These are phyloP conservation scores for Viola pubescens DNA, from an alignment of 441 rosid species.

Conservation along the genomic window DNA sequence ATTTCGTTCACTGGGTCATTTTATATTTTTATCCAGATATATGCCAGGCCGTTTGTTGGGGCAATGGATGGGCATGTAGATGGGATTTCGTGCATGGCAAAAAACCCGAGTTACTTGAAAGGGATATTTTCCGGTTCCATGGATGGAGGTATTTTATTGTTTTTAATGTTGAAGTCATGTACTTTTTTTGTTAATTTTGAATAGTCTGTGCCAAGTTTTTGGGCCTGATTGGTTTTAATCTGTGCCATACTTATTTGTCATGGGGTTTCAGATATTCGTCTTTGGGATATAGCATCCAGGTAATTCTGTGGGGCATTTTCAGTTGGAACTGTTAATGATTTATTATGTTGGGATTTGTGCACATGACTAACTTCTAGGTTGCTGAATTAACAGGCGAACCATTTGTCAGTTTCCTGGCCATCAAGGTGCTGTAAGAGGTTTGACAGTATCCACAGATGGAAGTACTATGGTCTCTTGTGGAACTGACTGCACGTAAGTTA, in stretches of 20 bases:
- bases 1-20: not conserved
- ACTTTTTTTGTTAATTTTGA: not conserved
- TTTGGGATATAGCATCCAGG: constrained; percentile 94
- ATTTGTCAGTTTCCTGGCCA: constrained; percentile 90
- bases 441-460: constrained; percentile 86
- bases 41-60: constrained; percentile 84
- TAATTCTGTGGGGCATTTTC: constrained; percentile 17
- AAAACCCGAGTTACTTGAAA: constrained; percentile 81
- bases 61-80: constrained; percentile 96
- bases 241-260: not conserved
- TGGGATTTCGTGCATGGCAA: constrained; percentile 87
- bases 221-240: not conserved
- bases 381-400: constrained; percentile 52
- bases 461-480: constrained; percentile 73
- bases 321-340: not conserved
- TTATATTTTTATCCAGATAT: constrained; percentile 39
- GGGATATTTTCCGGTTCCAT: constrained; percentile 86
- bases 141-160: constrained; percentile 69
- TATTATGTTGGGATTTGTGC: not conserved
- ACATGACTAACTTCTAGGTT: constrained; percentile 9
- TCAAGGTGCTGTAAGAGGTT: constrained; percentile 84
- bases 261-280: constrained; percentile 68
- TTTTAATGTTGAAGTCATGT: constrained; percentile 10
- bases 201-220: not conserved
- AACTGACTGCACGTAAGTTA: constrained; percentile 79